phyloP scores from a whole-genome alignment of 441 rosid species.

The Croton laevigatus region DNA sequence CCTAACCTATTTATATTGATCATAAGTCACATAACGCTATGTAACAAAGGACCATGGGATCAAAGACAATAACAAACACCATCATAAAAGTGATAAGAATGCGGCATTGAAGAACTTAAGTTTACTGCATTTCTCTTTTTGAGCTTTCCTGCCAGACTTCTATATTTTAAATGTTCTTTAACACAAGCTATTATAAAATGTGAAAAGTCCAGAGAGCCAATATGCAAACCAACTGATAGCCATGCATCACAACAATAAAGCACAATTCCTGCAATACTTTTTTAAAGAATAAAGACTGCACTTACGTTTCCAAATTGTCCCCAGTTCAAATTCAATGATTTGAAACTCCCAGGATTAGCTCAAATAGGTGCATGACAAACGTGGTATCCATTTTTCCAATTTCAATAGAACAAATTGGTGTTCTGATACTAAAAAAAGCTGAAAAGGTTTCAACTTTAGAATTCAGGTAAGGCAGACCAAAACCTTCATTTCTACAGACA shows the following conservation, averaged over 20 bases:
- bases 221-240: background rate
- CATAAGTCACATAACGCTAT: background rate
- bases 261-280: background rate
- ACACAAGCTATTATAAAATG: background rate
- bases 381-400: background rate
- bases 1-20: background rate
- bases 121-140: background rate
- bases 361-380: background rate
- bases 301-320: background rate
- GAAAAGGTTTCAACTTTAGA: background rate
- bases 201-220: background rate
- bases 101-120: background rate
- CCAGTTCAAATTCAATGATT: constrained; percentile 3
- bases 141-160: background rate
- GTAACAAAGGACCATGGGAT: background rate
- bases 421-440: background rate
- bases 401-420: background rate
- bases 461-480: background rate
- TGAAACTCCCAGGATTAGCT: background rate
- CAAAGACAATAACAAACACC: background rate
- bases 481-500: background rate
- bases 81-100: background rate
- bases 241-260: background rate
- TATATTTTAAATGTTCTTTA: background rate
- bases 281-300: background rate